These are phyloP conservation scores for Starmera quercuum DNA, from an alignment of 805 yeast species.

Conservation along the genomic window DNA sequence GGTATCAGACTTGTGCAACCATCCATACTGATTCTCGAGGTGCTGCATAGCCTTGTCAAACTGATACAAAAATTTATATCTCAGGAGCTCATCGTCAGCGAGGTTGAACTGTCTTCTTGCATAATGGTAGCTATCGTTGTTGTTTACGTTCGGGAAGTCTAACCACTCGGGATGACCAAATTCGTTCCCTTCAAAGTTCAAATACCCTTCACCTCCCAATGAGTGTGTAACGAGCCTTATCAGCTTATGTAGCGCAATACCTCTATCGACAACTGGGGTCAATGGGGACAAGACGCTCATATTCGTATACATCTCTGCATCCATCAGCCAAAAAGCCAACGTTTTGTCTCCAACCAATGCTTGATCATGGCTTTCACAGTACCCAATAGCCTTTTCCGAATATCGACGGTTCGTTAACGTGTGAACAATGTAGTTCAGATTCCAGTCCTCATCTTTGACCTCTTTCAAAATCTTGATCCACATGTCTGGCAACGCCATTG, in stretches of 20 bases:
- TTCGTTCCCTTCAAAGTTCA: constrained; percentile 95
- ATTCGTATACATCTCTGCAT: constrained; percentile 94
- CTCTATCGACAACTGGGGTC: constrained; percentile 80
- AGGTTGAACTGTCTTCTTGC: constrained; percentile 94
- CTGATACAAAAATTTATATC: constrained; percentile 70
- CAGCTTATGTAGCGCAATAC: constrained; percentile 84
- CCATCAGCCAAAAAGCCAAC: constrained; percentile 97
- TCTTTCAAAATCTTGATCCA: constrained; percentile 95
- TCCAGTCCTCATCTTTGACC: constrained; percentile 83
- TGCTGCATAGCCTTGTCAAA: constrained; percentile 84
- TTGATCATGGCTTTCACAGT: constrained; percentile 95
- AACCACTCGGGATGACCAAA: constrained; percentile 99
- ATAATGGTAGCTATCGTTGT: constrained; percentile 81
- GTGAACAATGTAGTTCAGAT: constrained; percentile 68
- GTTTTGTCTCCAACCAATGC: constrained; percentile 97
- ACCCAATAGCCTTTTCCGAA: constrained; percentile 82
- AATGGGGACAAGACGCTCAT: constrained; percentile 74
- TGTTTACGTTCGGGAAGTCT: constrained; percentile 91
- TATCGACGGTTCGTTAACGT: constrained; percentile 85
- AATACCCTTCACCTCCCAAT: constrained; percentile 95
- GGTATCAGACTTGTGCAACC: constrained; percentile 67
- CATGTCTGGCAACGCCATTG: constrained; percentile 99
- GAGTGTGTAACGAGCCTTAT: constrained; percentile 82
- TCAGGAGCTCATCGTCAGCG: constrained; percentile 67
- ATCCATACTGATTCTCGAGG: constrained; percentile 59